Evolutionary conservation across 306 rosid species (phyloP).

Genomic region (Phaseolus lunatus): DNA sequence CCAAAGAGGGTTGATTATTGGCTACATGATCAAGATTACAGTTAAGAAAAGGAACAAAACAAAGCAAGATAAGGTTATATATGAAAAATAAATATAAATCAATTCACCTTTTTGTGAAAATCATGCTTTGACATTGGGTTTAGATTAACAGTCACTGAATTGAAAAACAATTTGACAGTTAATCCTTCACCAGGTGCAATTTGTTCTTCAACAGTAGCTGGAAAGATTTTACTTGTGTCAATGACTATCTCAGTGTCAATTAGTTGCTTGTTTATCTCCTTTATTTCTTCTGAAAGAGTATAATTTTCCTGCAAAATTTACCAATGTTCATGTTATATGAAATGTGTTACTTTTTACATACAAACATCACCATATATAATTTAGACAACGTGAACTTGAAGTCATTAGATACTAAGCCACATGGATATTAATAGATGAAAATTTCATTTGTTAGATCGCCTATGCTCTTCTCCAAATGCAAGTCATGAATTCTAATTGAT

Average conservation of each 20-base stretch:
- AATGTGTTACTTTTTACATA: not conserved
- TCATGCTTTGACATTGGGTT: not conserved
- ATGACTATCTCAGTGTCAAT: constrained; percentile 44
- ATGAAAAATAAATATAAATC: not conserved
- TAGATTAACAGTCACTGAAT: constrained; percentile 9
- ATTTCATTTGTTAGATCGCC: too few species aligned
- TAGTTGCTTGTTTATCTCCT: constrained; percentile 43
- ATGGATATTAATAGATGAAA: too few species aligned
- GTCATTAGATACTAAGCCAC: too few species aligned
- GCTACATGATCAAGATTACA: constrained; percentile 28
- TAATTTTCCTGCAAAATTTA: constrained; percentile 40
- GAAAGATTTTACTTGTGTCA: constrained; percentile 16
- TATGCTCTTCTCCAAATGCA: too few species aligned
- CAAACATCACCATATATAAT: not conserved
- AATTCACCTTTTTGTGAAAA: constrained; percentile 25
- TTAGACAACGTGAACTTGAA: too few species aligned
- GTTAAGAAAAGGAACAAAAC: not conserved
- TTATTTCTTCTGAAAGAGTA: constrained; percentile 46
- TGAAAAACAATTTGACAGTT: constrained; percentile 40
- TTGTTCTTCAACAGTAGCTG: not conserved
- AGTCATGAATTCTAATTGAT: too few species aligned
- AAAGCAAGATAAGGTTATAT: not conserved
- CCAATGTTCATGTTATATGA: not conserved
- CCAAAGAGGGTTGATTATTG: constrained; percentile 35
- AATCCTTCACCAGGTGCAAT: constrained; percentile 32